Conservation (phyloP, 2,329 filamentous ascomycete species). For the Curvularia hawaiiensis region DNA sequence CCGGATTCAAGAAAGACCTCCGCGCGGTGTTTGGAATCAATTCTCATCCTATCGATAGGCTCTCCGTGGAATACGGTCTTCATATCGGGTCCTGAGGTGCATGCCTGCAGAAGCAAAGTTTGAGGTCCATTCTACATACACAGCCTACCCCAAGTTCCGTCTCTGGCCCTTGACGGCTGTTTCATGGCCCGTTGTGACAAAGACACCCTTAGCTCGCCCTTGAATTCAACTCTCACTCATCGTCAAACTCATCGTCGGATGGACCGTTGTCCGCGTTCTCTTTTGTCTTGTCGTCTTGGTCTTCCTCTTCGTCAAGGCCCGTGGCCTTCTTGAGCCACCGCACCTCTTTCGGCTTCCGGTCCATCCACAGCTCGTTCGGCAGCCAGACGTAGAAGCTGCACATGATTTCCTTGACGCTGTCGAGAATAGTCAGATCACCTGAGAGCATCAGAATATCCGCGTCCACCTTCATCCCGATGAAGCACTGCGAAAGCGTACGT, state of each 20-base stretch:
- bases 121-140: not conserved
- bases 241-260: conserved; percentile 25
- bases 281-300: conserved; percentile 9
- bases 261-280: conserved; percentile 14
- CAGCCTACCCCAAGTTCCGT: not conserved
- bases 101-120: conserved; percentile 1
- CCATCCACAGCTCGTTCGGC: conserved; percentile 50
- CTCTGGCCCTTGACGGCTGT: not conserved
- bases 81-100: not conserved
- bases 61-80: not conserved
- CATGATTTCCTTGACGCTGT: conserved; percentile 47
- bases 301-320: conserved; percentile 24
- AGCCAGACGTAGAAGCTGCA: conserved; percentile 53
- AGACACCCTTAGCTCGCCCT: not conserved
- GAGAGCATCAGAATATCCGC: conserved; percentile 36
- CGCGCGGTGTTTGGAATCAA: not conserved
- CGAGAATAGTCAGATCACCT: conserved; percentile 39
- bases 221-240: conserved; percentile 10
- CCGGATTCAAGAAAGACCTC: not conserved
- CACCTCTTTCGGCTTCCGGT: conserved; percentile 36
- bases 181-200: not conserved
- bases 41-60: not conserved
- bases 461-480: conserved; percentile 60
- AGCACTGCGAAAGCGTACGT: conserved; percentile 60
- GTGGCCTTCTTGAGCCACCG: conserved; percentile 30